Evolutionary conservation across 768 basidiomycete genomes (phyloP).

Genomic region (Tylopilus plumbeoviolaceoides): DNA sequence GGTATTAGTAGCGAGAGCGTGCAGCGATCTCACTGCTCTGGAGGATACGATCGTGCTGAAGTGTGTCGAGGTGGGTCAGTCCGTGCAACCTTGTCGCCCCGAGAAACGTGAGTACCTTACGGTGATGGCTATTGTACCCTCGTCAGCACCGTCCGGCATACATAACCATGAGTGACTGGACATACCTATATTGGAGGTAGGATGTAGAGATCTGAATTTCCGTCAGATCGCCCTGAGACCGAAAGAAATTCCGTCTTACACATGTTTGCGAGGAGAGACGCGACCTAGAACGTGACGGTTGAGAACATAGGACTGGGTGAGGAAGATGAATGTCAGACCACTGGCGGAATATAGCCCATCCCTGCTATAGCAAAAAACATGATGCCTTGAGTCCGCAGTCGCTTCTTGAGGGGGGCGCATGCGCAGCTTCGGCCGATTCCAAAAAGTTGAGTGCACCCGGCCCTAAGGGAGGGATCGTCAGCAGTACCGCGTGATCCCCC

Average conservation of each 20-base stretch:
- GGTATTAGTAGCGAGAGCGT: neutral
- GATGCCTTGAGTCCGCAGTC: constrained; percentile 16
- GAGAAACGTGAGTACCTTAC: constrained; percentile 2
- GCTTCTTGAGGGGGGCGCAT: constrained; percentile 51
- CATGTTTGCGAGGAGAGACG: neutral
- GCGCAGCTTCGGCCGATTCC: constrained; percentile 89
- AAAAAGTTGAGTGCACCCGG: constrained; percentile 61
- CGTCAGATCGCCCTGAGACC: neutral
- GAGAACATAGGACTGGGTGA: neutral
- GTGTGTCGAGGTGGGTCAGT: neutral
- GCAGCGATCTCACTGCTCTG: constrained; percentile 10
- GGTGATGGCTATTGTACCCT: neutral
- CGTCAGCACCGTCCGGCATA: neutral
- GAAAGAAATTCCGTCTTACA: constrained; percentile 3
- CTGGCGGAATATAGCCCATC: constrained; percentile 7
- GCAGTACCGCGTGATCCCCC: constrained; percentile 42
- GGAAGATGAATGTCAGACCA: neutral
- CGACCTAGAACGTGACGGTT: constrained; percentile 3
- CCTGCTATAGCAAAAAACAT: constrained; percentile 10
- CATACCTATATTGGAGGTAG: neutral
- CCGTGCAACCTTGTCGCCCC: neutral
- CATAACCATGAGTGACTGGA: neutral
- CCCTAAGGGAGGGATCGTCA: constrained; percentile 45
- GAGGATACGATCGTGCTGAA: constrained; percentile 1
- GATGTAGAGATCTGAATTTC: neutral